Base-by-base conservation (phyloP, 78 protist species). In the Tieghemostelium lacteum region DNA sequence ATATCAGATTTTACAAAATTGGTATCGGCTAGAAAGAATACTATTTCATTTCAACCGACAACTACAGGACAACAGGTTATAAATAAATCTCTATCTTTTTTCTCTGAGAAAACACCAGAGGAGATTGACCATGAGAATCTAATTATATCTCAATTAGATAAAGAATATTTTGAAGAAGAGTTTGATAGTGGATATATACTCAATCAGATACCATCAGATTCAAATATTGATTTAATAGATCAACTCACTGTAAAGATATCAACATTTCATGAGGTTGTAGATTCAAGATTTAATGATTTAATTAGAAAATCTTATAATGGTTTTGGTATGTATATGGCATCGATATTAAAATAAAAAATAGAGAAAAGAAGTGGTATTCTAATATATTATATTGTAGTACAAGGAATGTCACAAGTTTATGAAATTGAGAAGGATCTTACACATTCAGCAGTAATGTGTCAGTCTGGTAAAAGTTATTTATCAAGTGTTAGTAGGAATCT, bases 381-480 rank as follows among this genome's bases (percentile, higher is more conserved):
- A 57, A 57, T 19, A 19, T 19, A 12, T 14, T 45, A 12, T 45
- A 29, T 28, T 28, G 2, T 26, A 80, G 88, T 80, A 40, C 61
- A 80, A 69, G 89, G 89, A 37, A 66, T 83, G 77, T 83, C 89
- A 69, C 89, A 83, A 58, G 89, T 83, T 29, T 83, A 83, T 83
- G 89, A 83, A 22, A 83, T 83, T 58, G 89, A 83, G 58, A 50
- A 69, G n/a, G 89, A 83, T 69, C 37, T 83, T 3, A 39, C 75
- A 42, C 89, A 83, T 14, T 83, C 89, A 14, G 89, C 89, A 1
- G 37, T 60, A 37, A 83, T 83, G 89, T 83, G 89, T 69, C 28
- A 39, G 37, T 69, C 78, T 50, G 89, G 89, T 40, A 83, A 83
- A 42, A 28, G 33, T 2, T 83, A 67, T 69, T 55, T 83, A 17